Evolutionary conservation across 169 alveolate species (phyloP), one percentile per base, ranked within the genome.

Genomic region (Babesia gibsoni): DNA sequence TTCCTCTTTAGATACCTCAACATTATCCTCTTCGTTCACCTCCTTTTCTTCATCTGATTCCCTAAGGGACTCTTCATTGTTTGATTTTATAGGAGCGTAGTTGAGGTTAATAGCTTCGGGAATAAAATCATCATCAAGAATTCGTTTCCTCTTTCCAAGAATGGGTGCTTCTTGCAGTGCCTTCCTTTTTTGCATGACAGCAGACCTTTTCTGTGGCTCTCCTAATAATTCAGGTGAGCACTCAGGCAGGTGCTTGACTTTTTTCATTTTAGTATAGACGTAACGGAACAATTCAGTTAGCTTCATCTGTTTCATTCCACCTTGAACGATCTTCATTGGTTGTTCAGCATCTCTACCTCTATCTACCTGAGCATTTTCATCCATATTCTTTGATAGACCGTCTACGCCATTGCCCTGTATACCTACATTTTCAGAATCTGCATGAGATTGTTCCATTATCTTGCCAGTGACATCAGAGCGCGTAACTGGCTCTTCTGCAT

Each of bases 201-300:
- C 54, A 48, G 18, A 67, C 79, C 46, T 41, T 56, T 23, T 52
- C 33, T 6, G 73, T 65, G 57, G 4, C 42, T 35, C 39, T 23
- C 33, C 72, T 3, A 52, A 48, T 27, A 68, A 49, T 30, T 82
- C 88, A 4, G 49, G 63, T 9, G 50, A 45, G 25, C 67, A 42
- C 20, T 81, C 66, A 7, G 83, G 84, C 18, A 74, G 23, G 18
- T 65, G 52, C 18, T 81, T 85, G 12, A 67, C 54, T 53, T 63
- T 42, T 36, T 64, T 80, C 39, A 84, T 82, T 27, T 58, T 74
- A 22, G 36, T 59, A 33, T 68, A 75, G 8, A 66, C 73, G 67
- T 82, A 77, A 2, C 46, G 73, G 53, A 75, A 75, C 18, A 75
- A 63, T 18, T 54, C 63, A 12, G 84, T 75, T 35, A 75, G 72